phyloP scores from a whole-genome alignment of 2,329 filamentous ascomycete species.

The Elsinoe ampelina region DNA sequence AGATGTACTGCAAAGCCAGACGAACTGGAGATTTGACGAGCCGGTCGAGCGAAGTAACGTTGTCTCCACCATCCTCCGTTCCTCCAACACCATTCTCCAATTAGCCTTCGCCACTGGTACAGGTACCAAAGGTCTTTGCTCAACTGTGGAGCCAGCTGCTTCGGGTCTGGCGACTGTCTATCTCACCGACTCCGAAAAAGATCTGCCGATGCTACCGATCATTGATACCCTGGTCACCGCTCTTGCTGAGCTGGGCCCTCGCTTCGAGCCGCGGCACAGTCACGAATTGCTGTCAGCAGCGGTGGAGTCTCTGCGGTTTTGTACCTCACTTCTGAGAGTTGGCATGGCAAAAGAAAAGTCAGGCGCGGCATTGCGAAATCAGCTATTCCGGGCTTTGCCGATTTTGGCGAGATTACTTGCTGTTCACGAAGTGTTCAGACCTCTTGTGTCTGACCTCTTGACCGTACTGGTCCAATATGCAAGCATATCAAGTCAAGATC shows the following conservation, averaged over 20 bases:
- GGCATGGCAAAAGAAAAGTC: constrained; percentile 55
- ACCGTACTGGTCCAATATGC: constrained; percentile 65
- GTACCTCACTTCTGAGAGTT: constrained; percentile 60
- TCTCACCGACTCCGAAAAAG: constrained; percentile 57
- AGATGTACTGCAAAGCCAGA: constrained; percentile 76
- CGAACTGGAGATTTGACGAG: constrained; percentile 72
- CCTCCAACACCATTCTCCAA: constrained; percentile 62
- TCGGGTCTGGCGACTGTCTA: constrained; percentile 69
- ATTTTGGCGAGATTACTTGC: constrained; percentile 70
- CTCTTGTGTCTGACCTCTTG: constrained; percentile 58
- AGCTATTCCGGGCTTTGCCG: constrained; percentile 72
- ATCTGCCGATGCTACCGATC: constrained; percentile 68
- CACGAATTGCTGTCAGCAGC: constrained; percentile 41
- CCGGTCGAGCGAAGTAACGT: constrained; percentile 60
- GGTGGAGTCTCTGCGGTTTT: constrained; percentile 54
- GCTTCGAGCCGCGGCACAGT: constrained; percentile 22
- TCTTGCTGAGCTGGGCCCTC: constrained; percentile 2
- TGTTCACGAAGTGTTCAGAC: constrained; percentile 55
- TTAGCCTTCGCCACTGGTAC: constrained; percentile 56
- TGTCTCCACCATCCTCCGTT: constrained; percentile 55
- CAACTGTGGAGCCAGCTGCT: constrained; percentile 62
- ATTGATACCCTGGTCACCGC: constrained; percentile 57
- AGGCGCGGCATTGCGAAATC: constrained; percentile 52
- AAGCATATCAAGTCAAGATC: constrained; percentile 55
- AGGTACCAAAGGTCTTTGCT: constrained; percentile 44